Percentiles rank a stretch among this genome's conserved stretches.
These are phyloP conservation scores for Phytophthora palmivora DNA, from an alignment of 352 stramenopile species.

Conservation along the genomic window DNA sequence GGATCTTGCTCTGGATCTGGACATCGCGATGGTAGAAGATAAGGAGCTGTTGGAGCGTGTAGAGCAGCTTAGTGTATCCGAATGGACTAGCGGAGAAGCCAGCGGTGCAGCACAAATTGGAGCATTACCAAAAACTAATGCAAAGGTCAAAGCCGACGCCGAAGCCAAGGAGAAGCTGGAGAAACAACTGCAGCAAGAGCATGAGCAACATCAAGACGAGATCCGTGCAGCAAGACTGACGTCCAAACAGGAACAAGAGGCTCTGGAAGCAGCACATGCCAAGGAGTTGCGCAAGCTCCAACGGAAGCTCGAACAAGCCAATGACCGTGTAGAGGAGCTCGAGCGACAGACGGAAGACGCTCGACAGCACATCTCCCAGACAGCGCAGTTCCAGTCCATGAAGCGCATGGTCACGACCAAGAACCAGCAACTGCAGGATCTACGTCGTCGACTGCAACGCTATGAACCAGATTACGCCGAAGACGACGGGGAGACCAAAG, in stretches of 20 bases:
- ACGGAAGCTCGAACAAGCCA: slow-evolving; percentile 61
- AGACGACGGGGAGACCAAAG: slow-evolving; percentile 61
- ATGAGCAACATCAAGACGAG: slow-evolving; percentile 67
- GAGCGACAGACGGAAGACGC: slow-evolving; percentile 63
- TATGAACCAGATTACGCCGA: slow-evolving; percentile 76
- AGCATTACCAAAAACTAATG: slow-evolving; percentile 27
- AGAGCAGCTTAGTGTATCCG: slow-evolving; percentile 75
- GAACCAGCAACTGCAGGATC: slow-evolving; percentile 77
- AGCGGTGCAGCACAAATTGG: slow-evolving; percentile 32
- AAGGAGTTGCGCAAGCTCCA: slow-evolving; percentile 65
- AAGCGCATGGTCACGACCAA: slow-evolving; percentile 85
- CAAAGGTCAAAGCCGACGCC: slow-evolving; percentile 31
- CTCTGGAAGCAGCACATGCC: slow-evolving; percentile 52
- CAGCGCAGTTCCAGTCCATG: slow-evolving; percentile 86
- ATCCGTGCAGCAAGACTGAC: slow-evolving; percentile 61
- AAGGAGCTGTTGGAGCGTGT: slow-evolving; percentile 77
- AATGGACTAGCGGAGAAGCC: slow-evolving; percentile 63
- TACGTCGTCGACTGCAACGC: slow-evolving; percentile 70
- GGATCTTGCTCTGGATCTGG: slow-evolving; percentile 70
- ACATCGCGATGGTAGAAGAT: slow-evolving; percentile 81
- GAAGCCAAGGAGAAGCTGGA: slow-evolving; percentile 35
- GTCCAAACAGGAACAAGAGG: slow-evolving; percentile 54
- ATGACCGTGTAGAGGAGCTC: slow-evolving; percentile 62
- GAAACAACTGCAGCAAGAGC: slow-evolving; percentile 43
- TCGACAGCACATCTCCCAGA: slow-evolving; percentile 76